phyloP scores from a whole-genome alignment of 306 rosid species.

The Spatholobus suberectus region DNA sequence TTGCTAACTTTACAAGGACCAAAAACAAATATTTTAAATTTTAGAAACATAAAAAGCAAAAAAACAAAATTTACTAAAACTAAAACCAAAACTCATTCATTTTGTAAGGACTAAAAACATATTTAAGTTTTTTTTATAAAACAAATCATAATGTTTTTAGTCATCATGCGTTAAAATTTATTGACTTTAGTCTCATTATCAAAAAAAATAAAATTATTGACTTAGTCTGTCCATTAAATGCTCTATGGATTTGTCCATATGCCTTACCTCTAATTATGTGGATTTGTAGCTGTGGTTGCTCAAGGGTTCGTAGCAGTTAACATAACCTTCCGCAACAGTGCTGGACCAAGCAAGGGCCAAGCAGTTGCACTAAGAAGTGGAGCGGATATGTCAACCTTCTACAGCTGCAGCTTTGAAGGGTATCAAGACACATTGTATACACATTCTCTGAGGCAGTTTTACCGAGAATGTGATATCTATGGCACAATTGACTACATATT shows the following conservation, averaged over 20 bases:
- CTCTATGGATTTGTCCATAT: neutral
- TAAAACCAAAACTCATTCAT: too few species aligned
- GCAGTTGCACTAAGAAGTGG: slow-evolving; percentile 60
- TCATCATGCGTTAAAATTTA: too few species aligned
- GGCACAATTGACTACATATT: slow-evolving; percentile 65
- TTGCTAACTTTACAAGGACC: too few species aligned
- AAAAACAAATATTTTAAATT: too few species aligned
- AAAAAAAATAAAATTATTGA: too few species aligned
- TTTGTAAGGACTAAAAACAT: too few species aligned
- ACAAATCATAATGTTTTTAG: too few species aligned
- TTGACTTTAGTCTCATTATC: too few species aligned
- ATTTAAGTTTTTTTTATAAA: too few species aligned
- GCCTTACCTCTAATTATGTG: neutral
- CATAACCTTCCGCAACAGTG: slow-evolving; percentile 53
- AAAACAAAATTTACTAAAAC: too few species aligned
- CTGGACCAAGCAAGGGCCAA: slow-evolving; percentile 58
- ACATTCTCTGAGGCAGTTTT: slow-evolving; percentile 59
- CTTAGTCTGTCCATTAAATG: too few species aligned
- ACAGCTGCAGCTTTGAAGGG: slow-evolving; percentile 63
- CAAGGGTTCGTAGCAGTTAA: slow-evolving; percentile 69
- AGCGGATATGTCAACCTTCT: slow-evolving; percentile 53
- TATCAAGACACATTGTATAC: slow-evolving; percentile 62
- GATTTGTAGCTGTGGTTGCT: slow-evolving; percentile 68
- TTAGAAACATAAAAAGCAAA: too few species aligned
- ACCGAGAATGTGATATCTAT: slow-evolving; percentile 57